phyloP scores from a whole-genome alignment of 106 monocot genomes.

The Dendrobium huoshanense region DNA sequence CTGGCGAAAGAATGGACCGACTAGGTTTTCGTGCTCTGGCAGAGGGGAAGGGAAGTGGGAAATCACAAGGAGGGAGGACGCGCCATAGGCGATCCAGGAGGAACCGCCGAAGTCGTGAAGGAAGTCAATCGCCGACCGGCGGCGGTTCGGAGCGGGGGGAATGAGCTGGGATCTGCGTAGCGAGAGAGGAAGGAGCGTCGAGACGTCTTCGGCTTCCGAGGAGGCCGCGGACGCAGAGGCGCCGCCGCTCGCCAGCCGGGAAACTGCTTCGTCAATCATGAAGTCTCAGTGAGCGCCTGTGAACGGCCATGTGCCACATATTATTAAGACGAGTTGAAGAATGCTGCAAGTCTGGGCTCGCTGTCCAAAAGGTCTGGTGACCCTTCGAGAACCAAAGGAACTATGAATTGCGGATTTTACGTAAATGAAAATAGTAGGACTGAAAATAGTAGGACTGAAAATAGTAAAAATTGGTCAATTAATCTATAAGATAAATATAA shows the following conservation, averaged over 20 bases:
- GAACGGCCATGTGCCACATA: neutral
- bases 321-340: too few species aligned
- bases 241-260: constrained; percentile 6
- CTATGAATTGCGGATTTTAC: too few species aligned
- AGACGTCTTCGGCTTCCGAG: constrained; percentile 3
- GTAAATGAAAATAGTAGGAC: too few species aligned
- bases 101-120: constrained; percentile 67
- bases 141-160: constrained; percentile 58
- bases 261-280: neutral
- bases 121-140: constrained; percentile 65
- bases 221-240: constrained; percentile 2
- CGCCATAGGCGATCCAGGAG: constrained; percentile 87
- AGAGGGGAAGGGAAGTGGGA: constrained; percentile 67
- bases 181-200: constrained; percentile 29
- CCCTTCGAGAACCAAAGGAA: too few species aligned
- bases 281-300: neutral
- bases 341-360: too few species aligned
- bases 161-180: constrained; percentile 44
- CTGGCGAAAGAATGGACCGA: constrained; percentile 68
- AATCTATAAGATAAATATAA: too few species aligned
- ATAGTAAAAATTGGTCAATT: too few species aligned
- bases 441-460: too few species aligned
- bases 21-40: constrained; percentile 8
- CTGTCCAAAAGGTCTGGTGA: too few species aligned
- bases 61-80: constrained; percentile 62